Conservation (phyloP, 306 rosid species). For the Cicer judaicum region DNA sequence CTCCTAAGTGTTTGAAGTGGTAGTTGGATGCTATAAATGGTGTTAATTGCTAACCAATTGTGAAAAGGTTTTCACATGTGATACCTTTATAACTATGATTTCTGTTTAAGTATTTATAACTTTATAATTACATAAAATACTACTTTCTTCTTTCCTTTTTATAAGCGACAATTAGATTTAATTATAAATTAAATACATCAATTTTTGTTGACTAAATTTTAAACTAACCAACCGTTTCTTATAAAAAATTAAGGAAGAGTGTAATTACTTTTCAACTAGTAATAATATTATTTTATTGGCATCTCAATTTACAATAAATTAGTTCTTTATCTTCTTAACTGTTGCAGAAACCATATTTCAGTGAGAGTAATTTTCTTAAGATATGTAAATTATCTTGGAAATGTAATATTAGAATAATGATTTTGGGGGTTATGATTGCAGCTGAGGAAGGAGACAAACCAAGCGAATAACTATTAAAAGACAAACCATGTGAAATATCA, state of each 20-base stretch:
- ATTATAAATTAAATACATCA: too few relatives aligned
- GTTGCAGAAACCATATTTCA: background rate
- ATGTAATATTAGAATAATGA: background rate
- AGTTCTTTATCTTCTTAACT: too few relatives aligned
- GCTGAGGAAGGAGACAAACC: conserved; percentile 38
- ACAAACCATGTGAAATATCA: conserved; percentile 28
- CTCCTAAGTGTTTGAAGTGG: conserved; percentile 8
- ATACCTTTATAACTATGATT: background rate
- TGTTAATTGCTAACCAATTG: conserved; percentile 1
- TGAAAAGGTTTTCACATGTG: background rate
- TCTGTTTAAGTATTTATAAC: background rate
- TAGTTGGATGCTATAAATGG: conserved; percentile 1
- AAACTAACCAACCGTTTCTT: too few relatives aligned
- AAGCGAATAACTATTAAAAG: background rate
- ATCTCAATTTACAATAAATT: too few relatives aligned
- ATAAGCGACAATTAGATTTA: too few relatives aligned
- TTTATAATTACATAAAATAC: background rate
- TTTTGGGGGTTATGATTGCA: conserved; percentile 25
- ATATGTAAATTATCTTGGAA: background rate
- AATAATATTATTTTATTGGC: too few relatives aligned
- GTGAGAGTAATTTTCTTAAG: background rate
- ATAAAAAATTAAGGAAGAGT: too few relatives aligned
- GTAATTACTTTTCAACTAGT: too few relatives aligned
- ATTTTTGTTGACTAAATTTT: too few relatives aligned
- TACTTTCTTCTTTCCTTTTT: background rate